Evolutionary conservation across 805 yeast species (phyloP).

Genomic region (Candida andamanensis): DNA sequence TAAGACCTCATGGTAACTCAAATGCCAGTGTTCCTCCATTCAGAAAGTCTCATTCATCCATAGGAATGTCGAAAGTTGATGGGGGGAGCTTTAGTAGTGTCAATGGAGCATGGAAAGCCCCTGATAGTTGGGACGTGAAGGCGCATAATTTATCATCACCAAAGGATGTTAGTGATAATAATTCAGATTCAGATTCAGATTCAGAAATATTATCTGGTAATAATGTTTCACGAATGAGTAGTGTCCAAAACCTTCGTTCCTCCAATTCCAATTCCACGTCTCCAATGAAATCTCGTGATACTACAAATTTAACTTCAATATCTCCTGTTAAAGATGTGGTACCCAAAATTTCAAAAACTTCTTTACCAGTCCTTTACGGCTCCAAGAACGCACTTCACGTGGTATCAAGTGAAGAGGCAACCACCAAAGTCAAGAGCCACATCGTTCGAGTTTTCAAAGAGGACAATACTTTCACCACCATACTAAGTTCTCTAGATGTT

Average conservation of each 20-base stretch:
- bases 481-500: slow-evolving; percentile 74
- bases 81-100: no score
- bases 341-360: not conserved
- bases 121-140: slow-evolving; percentile 47
- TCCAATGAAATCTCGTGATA: not conserved
- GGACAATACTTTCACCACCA: slow-evolving; percentile 80
- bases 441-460: slow-evolving; percentile 73
- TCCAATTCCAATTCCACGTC: slow-evolving; percentile 1
- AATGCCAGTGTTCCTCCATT: slow-evolving; percentile 5
- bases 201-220: no score
- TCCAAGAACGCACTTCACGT: slow-evolving; percentile 17
- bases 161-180: slow-evolving; percentile 1
- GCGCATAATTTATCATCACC: slow-evolving; percentile 12
- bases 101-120: slow-evolving; percentile 50
- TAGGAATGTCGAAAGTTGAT: not conserved
- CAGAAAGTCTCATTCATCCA: slow-evolving; percentile 5
- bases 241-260: no score
- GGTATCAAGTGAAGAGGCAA: slow-evolving; percentile 9
- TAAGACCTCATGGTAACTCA: slow-evolving; percentile 1
- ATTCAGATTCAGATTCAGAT: slow-evolving; percentile 6
- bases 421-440: slow-evolving; percentile 30
- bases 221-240: no score
- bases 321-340: slow-evolving; percentile 3
- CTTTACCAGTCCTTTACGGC: slow-evolving; percentile 33
- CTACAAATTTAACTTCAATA: slow-evolving; percentile 2